These are phyloP conservation scores for Trypanosoma platydactyli DNA, from an alignment of 208 protist genomes.

Conservation along the genomic window DNA sequence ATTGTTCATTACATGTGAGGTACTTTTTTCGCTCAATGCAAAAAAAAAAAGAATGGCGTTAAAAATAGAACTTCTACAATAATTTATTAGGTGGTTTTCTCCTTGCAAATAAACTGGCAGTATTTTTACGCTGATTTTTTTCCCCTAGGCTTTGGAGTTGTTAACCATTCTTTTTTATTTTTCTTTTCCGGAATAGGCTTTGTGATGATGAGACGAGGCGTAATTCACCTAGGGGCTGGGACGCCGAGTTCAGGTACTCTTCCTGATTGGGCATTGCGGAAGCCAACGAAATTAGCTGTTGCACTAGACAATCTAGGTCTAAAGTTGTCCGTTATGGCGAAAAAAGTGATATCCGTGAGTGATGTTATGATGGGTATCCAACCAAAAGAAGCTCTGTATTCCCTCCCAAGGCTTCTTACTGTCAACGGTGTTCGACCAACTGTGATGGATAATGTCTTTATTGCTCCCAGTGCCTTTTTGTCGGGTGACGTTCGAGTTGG, in stretches of 20 bases:
- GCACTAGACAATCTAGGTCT: slow-evolving; percentile 40
- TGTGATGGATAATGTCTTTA: slow-evolving; percentile 90
- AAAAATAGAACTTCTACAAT: slow-evolving; percentile 4
- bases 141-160: slow-evolving; percentile 9
- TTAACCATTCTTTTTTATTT: slow-evolving; percentile 15
- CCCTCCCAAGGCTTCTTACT: slow-evolving; percentile 72
- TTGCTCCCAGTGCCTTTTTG: slow-evolving; percentile 83
- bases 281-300: slow-evolving; percentile 21
- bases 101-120: neutral
- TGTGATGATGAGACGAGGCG: slow-evolving; percentile 24
- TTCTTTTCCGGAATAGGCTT: neutral
- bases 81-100: neutral
- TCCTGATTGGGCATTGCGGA: slow-evolving; percentile 67
- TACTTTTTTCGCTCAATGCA: neutral
- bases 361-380: slow-evolving; percentile 74
- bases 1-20: slow-evolving; percentile 15
- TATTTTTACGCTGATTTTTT: slow-evolving; percentile 16
- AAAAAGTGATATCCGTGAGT: slow-evolving; percentile 52
- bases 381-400: slow-evolving; percentile 76
- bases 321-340: slow-evolving; percentile 43
- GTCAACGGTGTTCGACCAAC: slow-evolving; percentile 71
- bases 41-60: neutral
- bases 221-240: slow-evolving; percentile 15
- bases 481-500: slow-evolving; percentile 85
- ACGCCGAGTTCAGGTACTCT: slow-evolving; percentile 46